These are phyloP conservation scores for Globisporangium nunn DNA, from an alignment of 352 stramenopile genomes.

Conservation along the genomic window DNA sequence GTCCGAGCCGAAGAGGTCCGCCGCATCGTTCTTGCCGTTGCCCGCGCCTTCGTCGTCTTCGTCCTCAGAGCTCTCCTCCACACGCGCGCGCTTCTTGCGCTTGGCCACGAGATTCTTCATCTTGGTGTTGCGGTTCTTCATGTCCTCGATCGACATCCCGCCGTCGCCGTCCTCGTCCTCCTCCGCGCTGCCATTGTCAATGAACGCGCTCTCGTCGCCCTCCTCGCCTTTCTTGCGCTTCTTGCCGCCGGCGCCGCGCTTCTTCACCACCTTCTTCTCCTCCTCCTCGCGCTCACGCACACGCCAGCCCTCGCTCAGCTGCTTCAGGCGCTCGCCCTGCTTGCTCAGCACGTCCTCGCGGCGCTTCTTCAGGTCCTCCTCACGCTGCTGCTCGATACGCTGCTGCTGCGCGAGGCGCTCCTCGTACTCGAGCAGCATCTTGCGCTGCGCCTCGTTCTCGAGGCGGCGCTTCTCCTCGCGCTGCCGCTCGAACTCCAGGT, in stretches of 20 bases:
- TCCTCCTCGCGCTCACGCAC: constrained; percentile 78
- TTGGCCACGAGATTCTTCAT: constrained; percentile 85
- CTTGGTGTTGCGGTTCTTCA: constrained; percentile 85
- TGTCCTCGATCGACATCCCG: constrained; percentile 83
- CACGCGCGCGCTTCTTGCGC: constrained; percentile 61
- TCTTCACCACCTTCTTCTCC: constrained; percentile 73
- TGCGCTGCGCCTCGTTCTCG: constrained; percentile 76
- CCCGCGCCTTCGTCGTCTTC: constrained; percentile 41
- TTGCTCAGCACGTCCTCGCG: constrained; percentile 69
- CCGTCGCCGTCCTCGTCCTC: constrained; percentile 41
- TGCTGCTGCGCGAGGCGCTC: constrained; percentile 65
- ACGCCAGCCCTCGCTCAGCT: constrained; percentile 77
- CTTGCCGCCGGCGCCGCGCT: constrained; percentile 36
- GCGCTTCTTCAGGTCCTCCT: constrained; percentile 56
- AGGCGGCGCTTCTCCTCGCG: constrained; percentile 79
- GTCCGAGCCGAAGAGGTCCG: constrained; percentile 79
- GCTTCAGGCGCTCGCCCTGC: constrained; percentile 78
- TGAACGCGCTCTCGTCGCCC: constrained; percentile 25
- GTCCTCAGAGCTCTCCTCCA: constrained; percentile 47
- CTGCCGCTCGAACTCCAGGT: constrained; percentile 87
- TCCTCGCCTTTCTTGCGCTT: constrained; percentile 65
- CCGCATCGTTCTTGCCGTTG: constrained; percentile 14
- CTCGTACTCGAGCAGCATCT: constrained; percentile 77
- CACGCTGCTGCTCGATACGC: constrained; percentile 33
- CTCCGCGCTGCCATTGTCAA: constrained; percentile 18